Base-by-base conservation (phyloP, 805 yeast species). In the Suhomyces sp. region DNA sequence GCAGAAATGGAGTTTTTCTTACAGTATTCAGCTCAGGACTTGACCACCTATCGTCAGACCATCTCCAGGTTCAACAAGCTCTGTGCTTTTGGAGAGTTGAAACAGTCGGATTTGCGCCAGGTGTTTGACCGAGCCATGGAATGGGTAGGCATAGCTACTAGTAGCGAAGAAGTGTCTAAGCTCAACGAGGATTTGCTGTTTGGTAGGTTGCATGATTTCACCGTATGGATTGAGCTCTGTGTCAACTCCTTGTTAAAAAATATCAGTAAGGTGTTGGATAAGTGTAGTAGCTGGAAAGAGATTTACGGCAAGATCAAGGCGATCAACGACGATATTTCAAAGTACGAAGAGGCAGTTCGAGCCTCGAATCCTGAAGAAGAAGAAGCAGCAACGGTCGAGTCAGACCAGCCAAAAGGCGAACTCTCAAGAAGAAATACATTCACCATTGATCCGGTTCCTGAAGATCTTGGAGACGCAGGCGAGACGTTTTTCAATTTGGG, bases 1-100 rank as follows among this genome's bases (percentile, higher is more conserved):
- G 59, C 58, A 12, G 84, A 74, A 48, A 77, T 80, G 50, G 78
- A 74, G 47, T 72, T 73, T 33, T 84, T 84, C 57, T 56, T 83
- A 29, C 72, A 71, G 36, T 82, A 71, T 54, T 76, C 86, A 0
- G 51, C 66, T 22, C 66, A 68, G 8, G 85, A 83, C 57, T 62
- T 83, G 17, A 58, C 56, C 3, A 60, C 58, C 4, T 74, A 73
- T 52, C 60, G 65, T 17, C 54, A 46, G 2, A 40, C 57, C 1
- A 61, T 77, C 13, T 64, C 68, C 12, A 70, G 63, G 51, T 60
- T 82, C 26, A 72, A 71, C 55, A 77, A 74, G 53, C 58, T 73
- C 29, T 56, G 69, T 1, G 59, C 69, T 9, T 69, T 78, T 45
- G 62, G 60, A 12, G 69, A 69, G 4, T 42, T 64, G 19, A 78